Percentiles rank a stretch among this genome's conserved stretches.
Conservation (phyloP, 495 filamentous ascomycete species). For the Hypoxylon crocopeplum region DNA sequence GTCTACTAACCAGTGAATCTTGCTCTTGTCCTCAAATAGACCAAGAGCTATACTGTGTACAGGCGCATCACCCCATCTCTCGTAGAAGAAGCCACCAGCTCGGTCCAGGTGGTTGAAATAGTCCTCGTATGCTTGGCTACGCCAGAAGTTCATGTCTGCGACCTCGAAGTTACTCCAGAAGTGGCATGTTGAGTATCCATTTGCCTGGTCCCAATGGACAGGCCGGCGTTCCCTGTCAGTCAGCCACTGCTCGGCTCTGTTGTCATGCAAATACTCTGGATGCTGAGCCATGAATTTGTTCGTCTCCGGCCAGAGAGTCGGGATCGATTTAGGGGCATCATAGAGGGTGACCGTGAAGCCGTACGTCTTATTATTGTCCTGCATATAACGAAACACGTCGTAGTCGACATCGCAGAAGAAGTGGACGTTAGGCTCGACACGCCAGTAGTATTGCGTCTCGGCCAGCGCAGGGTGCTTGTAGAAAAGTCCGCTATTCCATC, state of each 20-base stretch:
- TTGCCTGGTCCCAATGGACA: constrained; percentile 76
- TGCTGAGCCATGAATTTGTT: constrained; percentile 85
- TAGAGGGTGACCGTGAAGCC: constrained; percentile 98
- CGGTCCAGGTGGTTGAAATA: constrained; percentile 97
- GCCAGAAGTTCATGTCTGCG: constrained; percentile 93
- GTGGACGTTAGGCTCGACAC: constrained; percentile 97
- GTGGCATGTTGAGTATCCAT: constrained; percentile 98
- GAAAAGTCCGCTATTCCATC: constrained; percentile 98
- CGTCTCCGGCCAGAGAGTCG: constrained; percentile 94
- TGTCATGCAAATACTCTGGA: constrained; percentile 77
- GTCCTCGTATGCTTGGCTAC: constrained; percentile 86
- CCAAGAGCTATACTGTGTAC: constrained; percentile 96
- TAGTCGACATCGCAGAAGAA: constrained; percentile 99
- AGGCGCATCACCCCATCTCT: constrained; percentile 97
- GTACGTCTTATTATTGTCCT: constrained; percentile 96
- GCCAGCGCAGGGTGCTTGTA: constrained; percentile 91
- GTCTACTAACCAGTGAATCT: constrained; percentile 87
- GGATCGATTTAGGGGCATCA: constrained; percentile 84
- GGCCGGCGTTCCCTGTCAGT: constrained; percentile 79
- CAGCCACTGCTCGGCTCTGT: constrained; percentile 89
- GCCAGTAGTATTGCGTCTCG: constrained; percentile 93
- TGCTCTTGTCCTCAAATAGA: constrained; percentile 86
- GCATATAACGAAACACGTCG: constrained; percentile 98
- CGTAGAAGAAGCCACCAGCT: constrained; percentile 97
- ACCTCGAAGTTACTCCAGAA: constrained; percentile 99